phyloP scores from a whole-genome alignment of 495 filamentous ascomycete genomes.

The Aspergillus campestris region DNA sequence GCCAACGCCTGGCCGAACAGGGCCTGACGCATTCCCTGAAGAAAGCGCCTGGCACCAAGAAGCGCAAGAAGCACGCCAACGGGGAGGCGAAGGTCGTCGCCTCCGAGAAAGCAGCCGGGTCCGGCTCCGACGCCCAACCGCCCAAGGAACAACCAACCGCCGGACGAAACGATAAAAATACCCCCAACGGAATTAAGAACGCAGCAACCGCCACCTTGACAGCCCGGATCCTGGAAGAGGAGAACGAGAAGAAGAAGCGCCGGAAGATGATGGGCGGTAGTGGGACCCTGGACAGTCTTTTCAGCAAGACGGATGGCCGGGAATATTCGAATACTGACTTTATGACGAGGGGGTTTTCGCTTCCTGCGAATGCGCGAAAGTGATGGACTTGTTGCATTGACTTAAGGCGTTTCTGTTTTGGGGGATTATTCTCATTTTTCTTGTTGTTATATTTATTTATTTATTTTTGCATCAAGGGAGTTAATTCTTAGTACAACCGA shows the following conservation, averaged over 20 bases:
- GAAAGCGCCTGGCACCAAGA: conserved; percentile 63
- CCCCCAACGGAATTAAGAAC: conserved; percentile 65
- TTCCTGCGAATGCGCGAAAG: conserved; percentile 39
- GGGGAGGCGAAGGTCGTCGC: conserved; percentile 9
- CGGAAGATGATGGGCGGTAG: conserved; percentile 59
- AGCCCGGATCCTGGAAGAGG: conserved; percentile 74
- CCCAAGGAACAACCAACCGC: conserved; percentile 4
- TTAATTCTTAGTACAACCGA: not conserved
- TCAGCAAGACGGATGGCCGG: conserved; percentile 45
- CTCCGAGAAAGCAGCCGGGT: conserved; percentile 14
- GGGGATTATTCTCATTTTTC: not conserved
- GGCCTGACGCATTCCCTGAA: conserved; percentile 84
- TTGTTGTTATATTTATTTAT: not conserved
- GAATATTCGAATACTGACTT: conserved; percentile 57
- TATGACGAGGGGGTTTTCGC: conserved; percentile 67
- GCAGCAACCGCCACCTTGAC: conserved; percentile 76
- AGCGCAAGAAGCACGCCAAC: conserved; percentile 53
- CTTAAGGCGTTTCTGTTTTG: not conserved
- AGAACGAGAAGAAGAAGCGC: conserved; percentile 71
- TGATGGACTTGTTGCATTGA: conserved; percentile 4
- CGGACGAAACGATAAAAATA: conserved; percentile 17
- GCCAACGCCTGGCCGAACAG: conserved; percentile 54
- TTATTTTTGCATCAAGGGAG: too few species aligned
- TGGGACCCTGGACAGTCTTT: conserved; percentile 63
- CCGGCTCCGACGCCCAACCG: not conserved